A percentile compares a stretch with the other conserved stretches of the same genome.
Evolutionary conservation across 805 yeast species (phyloP).

Genomic region (Saccharomycopsis fibuligera): DNA sequence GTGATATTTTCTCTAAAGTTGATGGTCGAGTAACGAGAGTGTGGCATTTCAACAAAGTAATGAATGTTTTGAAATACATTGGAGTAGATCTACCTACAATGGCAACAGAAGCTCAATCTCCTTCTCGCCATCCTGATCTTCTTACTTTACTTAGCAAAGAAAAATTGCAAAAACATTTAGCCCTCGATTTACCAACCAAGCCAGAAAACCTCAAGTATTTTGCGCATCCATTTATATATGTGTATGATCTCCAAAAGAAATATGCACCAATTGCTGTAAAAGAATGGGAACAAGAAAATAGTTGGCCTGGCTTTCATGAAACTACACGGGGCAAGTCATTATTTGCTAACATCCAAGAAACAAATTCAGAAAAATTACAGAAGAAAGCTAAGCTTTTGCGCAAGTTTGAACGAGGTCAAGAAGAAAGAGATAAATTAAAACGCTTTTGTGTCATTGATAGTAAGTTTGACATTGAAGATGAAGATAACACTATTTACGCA

Average conservation of each 20-base stretch:
- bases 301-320: slow-evolving; percentile 3
- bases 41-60: slow-evolving; percentile 10
- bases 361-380: too few relatives aligned
- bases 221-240: slow-evolving; percentile 7
- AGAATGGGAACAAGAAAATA: slow-evolving; percentile 11
- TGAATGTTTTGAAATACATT: slow-evolving; percentile 4
- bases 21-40: slow-evolving; percentile 13
- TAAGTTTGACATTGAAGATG: slow-evolving; percentile 6
- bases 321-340: slow-evolving; percentile 9
- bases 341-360: not conserved
- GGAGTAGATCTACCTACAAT: slow-evolving; percentile 10
- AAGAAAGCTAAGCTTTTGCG: not conserved
- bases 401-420: too few relatives aligned
- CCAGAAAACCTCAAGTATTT: slow-evolving; percentile 7
- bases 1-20: slow-evolving; percentile 12
- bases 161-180: slow-evolving; percentile 1
- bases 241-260: slow-evolving; percentile 11
- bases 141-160: slow-evolving; percentile 2
- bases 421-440: not conserved
- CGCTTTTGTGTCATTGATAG: slow-evolving; percentile 1
- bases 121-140: not conserved
- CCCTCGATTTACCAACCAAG: too few relatives aligned
- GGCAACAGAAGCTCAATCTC: not conserved
- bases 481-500: slow-evolving; percentile 6
- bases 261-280: slow-evolving; percentile 11